A percentile compares a stretch with the other conserved stretches of the same genome.
Evolutionary conservation across 2,329 filamentous ascomycete genomes (phyloP).

Genomic region (Claviceps citrina): DNA sequence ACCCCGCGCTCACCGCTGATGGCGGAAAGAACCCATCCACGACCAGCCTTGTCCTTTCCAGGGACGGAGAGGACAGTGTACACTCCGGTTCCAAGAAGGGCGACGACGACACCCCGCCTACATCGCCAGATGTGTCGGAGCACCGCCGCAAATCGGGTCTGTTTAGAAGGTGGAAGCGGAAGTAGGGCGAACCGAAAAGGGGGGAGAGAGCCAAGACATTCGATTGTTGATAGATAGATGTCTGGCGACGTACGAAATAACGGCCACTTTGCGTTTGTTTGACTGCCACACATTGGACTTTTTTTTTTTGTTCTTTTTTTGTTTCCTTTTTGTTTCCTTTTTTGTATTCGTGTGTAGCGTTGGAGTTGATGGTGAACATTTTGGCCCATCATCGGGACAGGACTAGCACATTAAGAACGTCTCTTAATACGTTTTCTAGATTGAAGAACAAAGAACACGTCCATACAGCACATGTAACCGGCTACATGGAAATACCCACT

Average conservation of each 20-base stretch:
- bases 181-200: background rate
- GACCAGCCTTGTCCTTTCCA: constrained; percentile 18
- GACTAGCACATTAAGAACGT: too few species aligned
- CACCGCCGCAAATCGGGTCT: constrained; percentile 14
- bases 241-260: constrained; percentile 6
- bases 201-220: background rate
- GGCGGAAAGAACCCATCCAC: constrained; percentile 12
- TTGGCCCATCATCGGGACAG: background rate
- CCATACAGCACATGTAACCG: too few species aligned
- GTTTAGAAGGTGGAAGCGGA: constrained; percentile 6
- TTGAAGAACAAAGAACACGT: too few species aligned
- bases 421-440: too few species aligned
- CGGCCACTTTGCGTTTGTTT: constrained; percentile 4
- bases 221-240: background rate
- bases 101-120: constrained; percentile 22
- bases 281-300: background rate
- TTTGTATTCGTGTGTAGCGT: constrained; percentile 7
- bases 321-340: too few species aligned
- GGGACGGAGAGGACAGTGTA: constrained; percentile 26
- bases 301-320: too few species aligned
- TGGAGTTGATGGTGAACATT: constrained; percentile 8
- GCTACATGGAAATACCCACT: too few species aligned
- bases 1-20: constrained; percentile 16
- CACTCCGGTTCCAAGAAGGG: constrained; percentile 9
- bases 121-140: constrained; percentile 19